Evolutionary conservation across 495 filamentous ascomycete genomes (phyloP).

Genomic region (Penicillium coffeae): DNA sequence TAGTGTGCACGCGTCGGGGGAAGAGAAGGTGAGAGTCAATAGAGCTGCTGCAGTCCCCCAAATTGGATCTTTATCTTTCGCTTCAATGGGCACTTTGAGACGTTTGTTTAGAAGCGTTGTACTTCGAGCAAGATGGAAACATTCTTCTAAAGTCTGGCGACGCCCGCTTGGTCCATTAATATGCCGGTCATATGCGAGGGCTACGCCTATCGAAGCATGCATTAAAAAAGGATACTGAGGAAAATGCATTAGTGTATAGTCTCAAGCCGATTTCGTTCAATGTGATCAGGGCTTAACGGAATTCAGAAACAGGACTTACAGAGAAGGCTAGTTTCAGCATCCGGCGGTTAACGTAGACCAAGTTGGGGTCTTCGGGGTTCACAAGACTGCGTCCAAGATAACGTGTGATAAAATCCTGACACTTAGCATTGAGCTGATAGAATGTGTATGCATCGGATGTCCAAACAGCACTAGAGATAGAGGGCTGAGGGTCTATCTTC

Average conservation of each 20-base stretch:
- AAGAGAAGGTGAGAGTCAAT: constrained; percentile 35
- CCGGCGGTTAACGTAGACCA: constrained; percentile 35
- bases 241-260: constrained; percentile 15
- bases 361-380: constrained; percentile 31
- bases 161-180: constrained; percentile 19
- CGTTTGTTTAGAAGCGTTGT: constrained; percentile 34
- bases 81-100: constrained; percentile 30
- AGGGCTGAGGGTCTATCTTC: constrained; percentile 16
- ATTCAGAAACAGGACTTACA: constrained; percentile 34
- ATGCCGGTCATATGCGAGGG: constrained; percentile 42
- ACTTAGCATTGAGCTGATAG: constrained; percentile 32
- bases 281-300: too few relatives aligned
- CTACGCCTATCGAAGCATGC: constrained; percentile 43
- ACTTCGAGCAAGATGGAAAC: constrained; percentile 41
- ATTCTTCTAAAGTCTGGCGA: constrained; percentile 34
- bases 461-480: constrained; percentile 29
- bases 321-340: constrained; percentile 32
- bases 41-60: constrained; percentile 44
- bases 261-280: background rate
- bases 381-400: constrained; percentile 36
- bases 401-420: constrained; percentile 36
- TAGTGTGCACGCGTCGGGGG: constrained; percentile 30
- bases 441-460: constrained; percentile 24
- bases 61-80: constrained; percentile 39
- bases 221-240: constrained; percentile 43